Conservation (phyloP, 305 asterid genomes). For the Solanum hybrid region DNA sequence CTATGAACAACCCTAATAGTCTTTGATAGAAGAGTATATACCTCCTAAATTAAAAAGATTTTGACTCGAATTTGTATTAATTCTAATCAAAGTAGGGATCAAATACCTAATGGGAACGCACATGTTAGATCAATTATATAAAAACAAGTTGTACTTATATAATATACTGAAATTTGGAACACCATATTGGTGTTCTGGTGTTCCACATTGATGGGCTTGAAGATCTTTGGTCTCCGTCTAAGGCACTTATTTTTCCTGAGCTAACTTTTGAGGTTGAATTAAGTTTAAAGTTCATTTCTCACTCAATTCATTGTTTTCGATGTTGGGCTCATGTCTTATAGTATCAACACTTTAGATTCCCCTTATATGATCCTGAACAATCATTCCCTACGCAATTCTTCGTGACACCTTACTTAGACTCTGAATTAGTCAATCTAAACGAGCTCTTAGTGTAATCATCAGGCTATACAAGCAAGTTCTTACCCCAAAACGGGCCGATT, state of each 20-base stretch:
- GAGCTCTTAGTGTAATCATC: background rate
- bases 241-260: background rate
- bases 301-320: background rate
- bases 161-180: background rate
- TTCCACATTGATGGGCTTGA: background rate
- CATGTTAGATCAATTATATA: background rate
- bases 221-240: background rate
- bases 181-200: background rate
- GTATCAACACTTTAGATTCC: background rate
- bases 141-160: background rate
- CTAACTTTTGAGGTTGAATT: background rate
- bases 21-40: background rate
- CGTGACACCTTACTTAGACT: background rate
- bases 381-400: background rate
- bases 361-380: background rate
- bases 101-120: background rate
- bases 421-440: background rate
- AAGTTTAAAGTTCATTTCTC: background rate
- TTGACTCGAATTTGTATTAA: background rate
- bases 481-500: background rate
- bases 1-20: too few relatives aligned
- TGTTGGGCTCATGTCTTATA: background rate
- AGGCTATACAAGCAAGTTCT: background rate
- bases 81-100: background rate
- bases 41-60: background rate